Base-by-base conservation (phyloP, 2,329 filamentous ascomycete species). In the Phialophora expanda region DNA sequence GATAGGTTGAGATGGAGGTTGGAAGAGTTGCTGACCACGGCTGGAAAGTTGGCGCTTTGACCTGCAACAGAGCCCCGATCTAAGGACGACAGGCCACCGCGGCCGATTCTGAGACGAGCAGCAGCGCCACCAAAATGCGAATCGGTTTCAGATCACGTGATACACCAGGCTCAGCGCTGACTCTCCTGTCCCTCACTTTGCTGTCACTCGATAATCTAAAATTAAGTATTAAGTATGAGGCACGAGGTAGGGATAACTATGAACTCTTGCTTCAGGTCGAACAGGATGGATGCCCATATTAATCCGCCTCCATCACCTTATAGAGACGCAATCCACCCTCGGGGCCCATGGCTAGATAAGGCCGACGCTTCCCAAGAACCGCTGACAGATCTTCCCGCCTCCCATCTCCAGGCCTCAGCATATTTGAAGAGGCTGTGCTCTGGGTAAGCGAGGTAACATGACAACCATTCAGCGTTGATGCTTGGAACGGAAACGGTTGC, bases 1-100 rank as follows among this genome's bases (percentile, higher is more conserved):
- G 56, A 61, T 63, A 58, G 62, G 57, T 57, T 55, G 48, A 50
- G 50, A 62, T 41, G 61, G 62, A 62, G 64, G 64, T 66, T 64
- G 66, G 63, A 57, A 57, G 38, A 22, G 48, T 20, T 32, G 53
- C 66, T 68, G 67, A 69, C 67, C 53, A 53, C 32, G 67, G 67
- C 67, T 69, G 65, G 67, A 53, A 66, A 61, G 65, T 65, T 68
- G 65, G 66, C 62, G 56, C 59, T 67, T 67, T 65, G 60, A 53
- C 62, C 53, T 69, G 67, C 64, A 58, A 63, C 66, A 24, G 53
- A 64, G 58, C 44, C 44, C 53, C 53, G n/a, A 17, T n/a, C 38
- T 44, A 17, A 44, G 38, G 17, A 61, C 62, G 48, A 44, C 60
- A 51, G 48, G 48, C 48, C 48, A 53, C 48, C 26, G 46, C 58